phyloP scores from a whole-genome alignment of 352 stramenopile genomes.

The Pythium pyrilobum region DNA sequence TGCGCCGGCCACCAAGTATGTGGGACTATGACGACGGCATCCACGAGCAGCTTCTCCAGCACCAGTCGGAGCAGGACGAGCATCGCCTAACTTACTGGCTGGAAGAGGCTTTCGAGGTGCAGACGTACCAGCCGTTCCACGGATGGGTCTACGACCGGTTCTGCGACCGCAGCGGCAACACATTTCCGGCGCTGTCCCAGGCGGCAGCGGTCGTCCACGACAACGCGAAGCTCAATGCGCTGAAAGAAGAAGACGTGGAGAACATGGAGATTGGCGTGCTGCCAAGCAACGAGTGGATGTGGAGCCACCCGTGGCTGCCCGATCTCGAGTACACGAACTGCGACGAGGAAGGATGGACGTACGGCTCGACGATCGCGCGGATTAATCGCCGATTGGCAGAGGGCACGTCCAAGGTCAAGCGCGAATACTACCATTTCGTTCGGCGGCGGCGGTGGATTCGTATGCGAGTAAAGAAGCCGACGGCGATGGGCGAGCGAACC shows the following conservation, averaged over 20 bases:
- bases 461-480: conserved; percentile 58
- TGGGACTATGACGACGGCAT: conserved; percentile 17
- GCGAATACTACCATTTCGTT: conserved; percentile 78
- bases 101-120: conserved; percentile 84
- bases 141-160: conserved; percentile 77
- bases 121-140: conserved; percentile 77
- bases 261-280: conserved; percentile 60
- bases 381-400: conserved; percentile 80
- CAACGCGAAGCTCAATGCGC: conserved; percentile 48
- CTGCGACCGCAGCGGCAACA: conserved; percentile 74
- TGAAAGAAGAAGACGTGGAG: conserved; percentile 23
- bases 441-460: conserved; percentile 73
- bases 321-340: conserved; percentile 77
- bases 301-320: conserved; percentile 70
- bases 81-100: conserved; percentile 59
- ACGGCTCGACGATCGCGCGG: conserved; percentile 75
- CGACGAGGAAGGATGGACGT: conserved; percentile 82
- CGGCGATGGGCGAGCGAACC: not conserved
- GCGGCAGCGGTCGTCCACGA: conserved; percentile 32
- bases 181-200: conserved; percentile 48
- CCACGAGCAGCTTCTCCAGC: conserved; percentile 14
- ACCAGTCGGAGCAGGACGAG: conserved; percentile 9
- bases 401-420: conserved; percentile 69
- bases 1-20: no score
- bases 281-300: conserved; percentile 71